A percentile compares a stretch with the other conserved stretches of the same genome.
These are phyloP conservation scores for Saussurea involucrata DNA, from an alignment of 129 eudicot species.

Conservation along the genomic window DNA sequence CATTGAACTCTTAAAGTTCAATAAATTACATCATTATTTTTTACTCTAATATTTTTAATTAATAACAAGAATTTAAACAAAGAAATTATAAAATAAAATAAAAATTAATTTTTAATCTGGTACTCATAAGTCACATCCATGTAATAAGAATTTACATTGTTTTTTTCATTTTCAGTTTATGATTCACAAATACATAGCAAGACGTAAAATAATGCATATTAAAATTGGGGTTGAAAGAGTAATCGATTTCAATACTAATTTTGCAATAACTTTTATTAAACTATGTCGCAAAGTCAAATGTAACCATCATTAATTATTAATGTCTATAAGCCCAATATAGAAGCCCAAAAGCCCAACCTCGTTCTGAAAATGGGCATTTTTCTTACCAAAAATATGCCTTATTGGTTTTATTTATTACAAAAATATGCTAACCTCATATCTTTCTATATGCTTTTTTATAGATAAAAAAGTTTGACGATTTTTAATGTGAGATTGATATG, in stretches of 20 bases:
- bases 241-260: neutral
- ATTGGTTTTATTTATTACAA: no score
- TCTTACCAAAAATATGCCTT: no score
- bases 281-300: no score
- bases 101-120: neutral
- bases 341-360: neutral
- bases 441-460: no score
- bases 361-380: no score
- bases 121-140: neutral
- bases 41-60: neutral
- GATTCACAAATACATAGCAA: no score
- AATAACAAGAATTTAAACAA: neutral
- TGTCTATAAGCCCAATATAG: neutral
- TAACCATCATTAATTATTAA: no score
- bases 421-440: no score
- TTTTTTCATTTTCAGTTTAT: neutral
- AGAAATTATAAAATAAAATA: neutral
- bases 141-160: neutral
- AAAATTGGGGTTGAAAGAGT: neutral
- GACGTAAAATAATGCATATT: neutral
- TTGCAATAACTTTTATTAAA: neutral
- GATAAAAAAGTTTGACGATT: no score
- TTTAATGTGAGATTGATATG: no score
- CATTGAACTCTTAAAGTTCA: neutral
- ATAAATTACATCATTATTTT: no score